Evolutionary conservation across 257 asterid genomes (phyloP), one percentile per base, ranked within the genome.

Genomic region (Penstemon newberryi): DNA sequence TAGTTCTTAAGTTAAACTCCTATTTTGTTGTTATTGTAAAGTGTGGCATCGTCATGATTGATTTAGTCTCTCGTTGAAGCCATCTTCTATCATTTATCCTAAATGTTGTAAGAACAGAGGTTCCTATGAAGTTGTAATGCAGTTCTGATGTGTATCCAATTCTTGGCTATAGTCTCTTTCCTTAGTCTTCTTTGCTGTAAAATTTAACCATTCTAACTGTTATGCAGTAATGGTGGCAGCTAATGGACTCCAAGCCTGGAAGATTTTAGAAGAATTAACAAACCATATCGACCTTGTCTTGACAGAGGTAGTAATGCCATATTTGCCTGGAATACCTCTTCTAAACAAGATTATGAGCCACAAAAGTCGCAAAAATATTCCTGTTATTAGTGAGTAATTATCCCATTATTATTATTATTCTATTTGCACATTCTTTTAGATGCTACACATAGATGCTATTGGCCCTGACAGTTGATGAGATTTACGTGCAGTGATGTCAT

Each of bases 201-300:
- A 49, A 12, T 19, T 43, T 57, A 12, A 46, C 49, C 45, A 52
- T 36, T 46, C 62, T 36, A 38, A 46, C 75, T 60, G 40, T 78
- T 65, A 67, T 77, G 79, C 95, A 90, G 97, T 88, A 59, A 67
- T 85, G 15, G 87, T 75, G 56, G 96, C 96, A 63, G 88, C 93
- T 56, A 86, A 84, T 77, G 98, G 96, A 76, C 66, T 81, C 72
- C 90, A 90, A 82, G 98, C 97, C 36, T 90, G 97, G 97, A 88
- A 83, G 81, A 73, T 90, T 66, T 76, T 92, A 63, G 95, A 84
- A 84, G 90, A 90, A 80, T 73, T 83, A 64, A 80, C 76, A 71
- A 83, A 78, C 77, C 97, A 84, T 47, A 72, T 92, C 55, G 96
- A 92, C 81, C 78, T 90, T 63, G 89, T 92, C 71, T 75, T 92